Percentiles rank a stretch among this genome's conserved stretches.
Conservation (phyloP, 169 alveolate species). For the Plasmodium vinckei region DNA sequence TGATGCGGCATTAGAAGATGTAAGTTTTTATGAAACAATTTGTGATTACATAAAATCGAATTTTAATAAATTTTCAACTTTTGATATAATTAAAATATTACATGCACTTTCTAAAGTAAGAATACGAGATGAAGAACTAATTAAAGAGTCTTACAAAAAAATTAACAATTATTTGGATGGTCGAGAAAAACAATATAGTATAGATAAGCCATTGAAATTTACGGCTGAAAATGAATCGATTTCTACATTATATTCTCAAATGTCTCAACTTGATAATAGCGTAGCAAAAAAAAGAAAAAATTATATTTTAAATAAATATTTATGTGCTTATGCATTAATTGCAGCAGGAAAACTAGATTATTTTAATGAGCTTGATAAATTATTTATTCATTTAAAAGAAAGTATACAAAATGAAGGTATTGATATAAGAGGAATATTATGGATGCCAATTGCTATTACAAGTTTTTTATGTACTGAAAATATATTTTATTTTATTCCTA, state of each 20-base stretch:
- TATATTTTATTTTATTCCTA: conserved; percentile 58
- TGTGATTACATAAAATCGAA: conserved; percentile 50
- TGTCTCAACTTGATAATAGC: not conserved
- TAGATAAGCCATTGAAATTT: not conserved
- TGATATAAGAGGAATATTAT: conserved; percentile 71
- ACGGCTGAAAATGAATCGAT: not conserved
- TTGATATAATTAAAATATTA: conserved; percentile 46
- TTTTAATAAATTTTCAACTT: conserved; percentile 32
- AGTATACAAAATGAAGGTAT: conserved; percentile 59
- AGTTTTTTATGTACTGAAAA: conserved; percentile 56
- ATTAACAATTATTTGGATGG: conserved; percentile 43
- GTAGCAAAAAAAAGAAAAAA: not conserved
- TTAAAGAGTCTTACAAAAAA: conserved; percentile 59
- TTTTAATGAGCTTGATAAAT: conserved; percentile 32
- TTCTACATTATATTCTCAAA: not conserved
- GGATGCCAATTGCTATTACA: conserved; percentile 75
- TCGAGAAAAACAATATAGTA: conserved; percentile 24
- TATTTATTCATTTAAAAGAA: conserved; percentile 48
- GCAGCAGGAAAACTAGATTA: conserved; percentile 75
- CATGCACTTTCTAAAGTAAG: conserved; percentile 72
- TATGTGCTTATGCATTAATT: conserved; percentile 74
- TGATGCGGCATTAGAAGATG: conserved; percentile 73
- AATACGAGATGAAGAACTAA: conserved; percentile 33
- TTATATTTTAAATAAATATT: conserved; percentile 40
- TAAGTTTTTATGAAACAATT: conserved; percentile 68